These are phyloP conservation scores for Aureobasidium sp. DNA, from an alignment of 2,329 filamentous ascomycete genomes.

Conservation along the genomic window DNA sequence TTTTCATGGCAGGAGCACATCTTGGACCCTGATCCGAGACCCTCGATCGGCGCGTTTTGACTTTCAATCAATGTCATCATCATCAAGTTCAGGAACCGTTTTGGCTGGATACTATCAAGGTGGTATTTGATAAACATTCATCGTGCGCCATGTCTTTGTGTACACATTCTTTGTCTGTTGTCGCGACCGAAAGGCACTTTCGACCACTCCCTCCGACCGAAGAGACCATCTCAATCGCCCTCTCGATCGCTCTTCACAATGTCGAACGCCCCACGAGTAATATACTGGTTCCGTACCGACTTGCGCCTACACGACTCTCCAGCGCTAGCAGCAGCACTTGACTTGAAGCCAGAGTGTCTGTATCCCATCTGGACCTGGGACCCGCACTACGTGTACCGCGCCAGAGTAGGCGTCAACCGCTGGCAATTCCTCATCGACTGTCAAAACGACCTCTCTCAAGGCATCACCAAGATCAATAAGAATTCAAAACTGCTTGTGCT, in stretches of 20 bases:
- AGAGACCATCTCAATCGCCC: background rate
- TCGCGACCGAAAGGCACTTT: background rate
- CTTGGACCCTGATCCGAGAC: background rate
- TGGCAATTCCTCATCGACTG: slow-evolving; percentile 73
- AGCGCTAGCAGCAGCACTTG: slow-evolving; percentile 61
- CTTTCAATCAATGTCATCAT: slow-evolving; percentile 9
- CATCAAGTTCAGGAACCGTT: background rate
- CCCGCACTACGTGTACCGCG: slow-evolving; percentile 68
- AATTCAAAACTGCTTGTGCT: slow-evolving; percentile 65
- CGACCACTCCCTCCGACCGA: background rate
- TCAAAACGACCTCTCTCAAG: slow-evolving; percentile 59
- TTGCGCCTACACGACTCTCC: slow-evolving; percentile 70
- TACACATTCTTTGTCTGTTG: background rate
- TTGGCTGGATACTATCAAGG: background rate
- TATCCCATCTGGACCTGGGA: slow-evolving; percentile 78
- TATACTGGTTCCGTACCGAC: slow-evolving; percentile 76
- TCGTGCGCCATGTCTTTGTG: background rate
- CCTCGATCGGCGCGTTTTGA: background rate
- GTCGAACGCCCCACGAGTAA: slow-evolving; percentile 43
- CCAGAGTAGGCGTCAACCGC: slow-evolving; percentile 61
- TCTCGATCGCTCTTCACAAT: background rate
- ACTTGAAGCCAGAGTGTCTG: slow-evolving; percentile 57
- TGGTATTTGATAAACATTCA: background rate
- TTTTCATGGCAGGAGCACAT: background rate
- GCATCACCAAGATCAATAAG: slow-evolving; percentile 59